These are phyloP conservation scores for Malassezia restricta DNA, from an alignment of 1,284 basidiomycete species.

Conservation along the genomic window DNA sequence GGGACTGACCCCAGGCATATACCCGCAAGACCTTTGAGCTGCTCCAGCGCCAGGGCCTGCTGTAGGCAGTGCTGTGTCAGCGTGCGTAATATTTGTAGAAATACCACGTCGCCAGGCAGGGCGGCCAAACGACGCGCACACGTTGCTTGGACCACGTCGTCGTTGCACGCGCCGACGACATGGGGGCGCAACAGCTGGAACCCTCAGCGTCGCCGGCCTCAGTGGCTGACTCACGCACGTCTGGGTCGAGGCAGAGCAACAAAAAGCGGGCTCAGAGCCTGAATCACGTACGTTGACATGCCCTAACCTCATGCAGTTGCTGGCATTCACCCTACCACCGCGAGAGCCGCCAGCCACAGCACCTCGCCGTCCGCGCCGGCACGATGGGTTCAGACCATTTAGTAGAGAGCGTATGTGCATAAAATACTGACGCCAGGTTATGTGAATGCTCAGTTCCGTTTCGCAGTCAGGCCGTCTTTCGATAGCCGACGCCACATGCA, in stretches of 20 bases:
- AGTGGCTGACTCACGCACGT: not conserved
- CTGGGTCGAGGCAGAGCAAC: conserved; percentile 1
- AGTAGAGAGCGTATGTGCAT: conserved; percentile 37
- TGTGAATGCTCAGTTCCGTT: conserved; percentile 43
- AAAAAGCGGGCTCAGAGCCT: conserved; percentile 29
- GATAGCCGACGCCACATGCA: conserved; percentile 40
- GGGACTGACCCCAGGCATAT: conserved; percentile 23
- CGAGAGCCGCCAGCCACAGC: conserved; percentile 26
- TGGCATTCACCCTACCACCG: conserved; percentile 42
- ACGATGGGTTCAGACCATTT: conserved; percentile 25
- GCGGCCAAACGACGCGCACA: no score
- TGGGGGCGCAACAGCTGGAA: no score
- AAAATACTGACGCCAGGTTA: conserved; percentile 20
- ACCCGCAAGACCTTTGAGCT: conserved; percentile 44
- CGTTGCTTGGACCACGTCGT: no score
- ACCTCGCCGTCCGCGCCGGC: conserved; percentile 24
- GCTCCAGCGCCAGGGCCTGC: conserved; percentile 43
- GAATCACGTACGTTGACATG: conserved; percentile 28
- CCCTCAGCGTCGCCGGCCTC: not conserved
- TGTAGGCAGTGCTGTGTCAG: conserved; percentile 13
- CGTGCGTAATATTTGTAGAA: no score
- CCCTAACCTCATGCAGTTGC: conserved; percentile 17
- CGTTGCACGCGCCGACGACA: no score
- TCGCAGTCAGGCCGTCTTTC: conserved; percentile 42
- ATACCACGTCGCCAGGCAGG: no score